These are phyloP conservation scores for Theileria parva DNA, from an alignment of 169 alveolate genomes.

Conservation along the genomic window DNA sequence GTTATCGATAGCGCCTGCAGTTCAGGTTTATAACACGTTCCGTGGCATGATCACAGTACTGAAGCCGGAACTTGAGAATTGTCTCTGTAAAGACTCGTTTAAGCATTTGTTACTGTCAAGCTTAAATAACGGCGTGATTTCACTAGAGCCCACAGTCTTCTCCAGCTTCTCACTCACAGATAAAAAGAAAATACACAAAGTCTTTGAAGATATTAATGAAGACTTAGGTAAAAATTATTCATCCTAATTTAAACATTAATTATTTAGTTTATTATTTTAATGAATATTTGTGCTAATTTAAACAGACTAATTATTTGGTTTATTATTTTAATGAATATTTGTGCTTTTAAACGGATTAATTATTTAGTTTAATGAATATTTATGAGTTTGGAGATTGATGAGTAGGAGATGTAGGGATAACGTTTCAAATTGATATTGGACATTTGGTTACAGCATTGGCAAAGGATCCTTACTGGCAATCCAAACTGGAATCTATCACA, in stretches of 20 bases:
- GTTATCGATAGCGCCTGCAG: conserved; percentile 69
- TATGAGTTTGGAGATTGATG: too few relatives aligned
- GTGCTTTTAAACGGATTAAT: too few relatives aligned
- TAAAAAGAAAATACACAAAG: conserved; percentile 12
- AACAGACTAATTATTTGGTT: too few relatives aligned
- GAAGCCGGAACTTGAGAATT: conserved; percentile 58
- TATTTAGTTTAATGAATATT: too few relatives aligned
- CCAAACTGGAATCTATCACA: conserved; percentile 36
- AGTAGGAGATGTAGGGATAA: conserved; percentile 58
- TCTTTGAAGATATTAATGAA: conserved; percentile 31
- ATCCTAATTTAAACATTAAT: too few relatives aligned
- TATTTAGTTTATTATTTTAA: too few relatives aligned
- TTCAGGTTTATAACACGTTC: conserved; percentile 62
- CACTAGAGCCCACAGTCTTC: conserved; percentile 73
- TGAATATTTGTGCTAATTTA: too few relatives aligned
- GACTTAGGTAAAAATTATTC: too few relatives aligned
- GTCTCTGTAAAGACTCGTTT: conserved; percentile 57
- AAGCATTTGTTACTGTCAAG: conserved; percentile 60
- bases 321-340: too few relatives aligned
- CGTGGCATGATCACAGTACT: conserved; percentile 69
- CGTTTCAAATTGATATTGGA: conserved; percentile 55
- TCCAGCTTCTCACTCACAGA: conserved; percentile 19
- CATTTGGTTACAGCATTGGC: conserved; percentile 57
- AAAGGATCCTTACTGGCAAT: conserved; percentile 65
- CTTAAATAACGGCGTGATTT: conserved; percentile 61